Conservation (phyloP, 2,329 filamentous ascomycete species). For the Aureobasidium namibiae region DNA sequence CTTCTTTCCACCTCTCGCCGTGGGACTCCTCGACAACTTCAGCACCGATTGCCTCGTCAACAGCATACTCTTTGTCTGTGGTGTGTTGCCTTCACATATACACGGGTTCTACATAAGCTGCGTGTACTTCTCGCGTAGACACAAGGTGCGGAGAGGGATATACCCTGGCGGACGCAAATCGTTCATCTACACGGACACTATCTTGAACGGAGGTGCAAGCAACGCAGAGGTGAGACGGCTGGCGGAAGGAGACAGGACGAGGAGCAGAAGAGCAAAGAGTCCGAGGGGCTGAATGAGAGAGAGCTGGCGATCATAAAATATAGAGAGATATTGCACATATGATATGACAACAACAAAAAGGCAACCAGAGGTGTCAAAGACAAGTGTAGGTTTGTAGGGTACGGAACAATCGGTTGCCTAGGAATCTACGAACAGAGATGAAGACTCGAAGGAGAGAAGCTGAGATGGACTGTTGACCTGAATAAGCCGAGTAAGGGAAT, state of each 20-base stretch:
- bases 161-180: conserved; percentile 30
- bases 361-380: not conserved
- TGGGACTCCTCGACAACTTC: conserved; percentile 30
- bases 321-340: not conserved
- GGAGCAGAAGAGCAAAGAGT: not conserved
- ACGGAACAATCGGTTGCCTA: not conserved
- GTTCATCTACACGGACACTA: conserved; percentile 28
- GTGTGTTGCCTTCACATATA: conserved; percentile 32
- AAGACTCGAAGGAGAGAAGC: not conserved
- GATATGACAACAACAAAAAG: not conserved
- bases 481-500: not conserved
- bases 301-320: too few species aligned
- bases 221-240: conserved; percentile 25
- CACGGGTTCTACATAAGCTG: conserved; percentile 35
- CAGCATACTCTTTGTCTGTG: conserved; percentile 32
- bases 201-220: conserved; percentile 30
- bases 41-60: conserved; percentile 30
- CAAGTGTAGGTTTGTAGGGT: not conserved
- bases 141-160: conserved; percentile 28
- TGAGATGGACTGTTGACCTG: too few species aligned
- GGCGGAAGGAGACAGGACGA: conserved; percentile 19
- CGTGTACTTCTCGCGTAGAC: conserved; percentile 26
- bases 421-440: not conserved
- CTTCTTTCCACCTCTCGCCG: conserved; percentile 32
- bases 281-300: not conserved